phyloP scores from a whole-genome alignment of 192 early-diverging fungal genomes.

The Kappamyces sp. region DNA sequence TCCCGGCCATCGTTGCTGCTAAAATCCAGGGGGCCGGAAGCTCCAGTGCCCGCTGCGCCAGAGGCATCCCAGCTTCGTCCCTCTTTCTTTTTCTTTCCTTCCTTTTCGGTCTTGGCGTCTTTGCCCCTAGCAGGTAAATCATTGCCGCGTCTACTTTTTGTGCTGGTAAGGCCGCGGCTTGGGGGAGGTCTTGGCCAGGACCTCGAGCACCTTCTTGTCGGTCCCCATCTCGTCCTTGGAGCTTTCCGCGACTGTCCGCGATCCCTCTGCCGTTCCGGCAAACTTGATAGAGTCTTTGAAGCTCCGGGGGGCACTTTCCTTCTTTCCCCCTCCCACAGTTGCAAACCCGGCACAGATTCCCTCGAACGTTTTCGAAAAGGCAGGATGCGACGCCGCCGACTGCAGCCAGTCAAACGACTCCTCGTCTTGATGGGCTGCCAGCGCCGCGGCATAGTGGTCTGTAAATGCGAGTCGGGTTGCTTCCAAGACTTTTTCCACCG shows the following conservation, averaged over 20 bases:
- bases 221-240: no score
- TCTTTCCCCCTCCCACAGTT: slow-evolving; percentile 25
- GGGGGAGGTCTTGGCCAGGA: no score
- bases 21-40: slow-evolving; percentile 19
- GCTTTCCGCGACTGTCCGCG: slow-evolving; percentile 14
- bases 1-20: slow-evolving; percentile 18
- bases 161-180: no score
- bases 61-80: slow-evolving; percentile 70
- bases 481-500: slow-evolving; percentile 17
- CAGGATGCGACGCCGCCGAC: slow-evolving; percentile 28
- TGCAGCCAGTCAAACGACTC: slow-evolving; percentile 21
- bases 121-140: not conserved
- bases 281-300: slow-evolving; percentile 79
- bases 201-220: no score
- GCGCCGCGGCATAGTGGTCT: slow-evolving; percentile 63
- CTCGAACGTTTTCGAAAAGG: not conserved
- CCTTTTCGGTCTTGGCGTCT: slow-evolving; percentile 16
- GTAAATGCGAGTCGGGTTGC: slow-evolving; percentile 42
- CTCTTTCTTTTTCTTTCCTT: slow-evolving; percentile 50
- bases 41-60: slow-evolving; percentile 12
- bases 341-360: not conserved
- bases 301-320: slow-evolving; percentile 57
- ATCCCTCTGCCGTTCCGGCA: slow-evolving; percentile 54
- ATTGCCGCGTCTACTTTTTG: no score
- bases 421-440: slow-evolving; percentile 63